A percentile compares a stretch with the other conserved stretches of the same genome.
phyloP scores from a whole-genome alignment of 345 rosid genomes.

The Hypericum androsaemum region DNA sequence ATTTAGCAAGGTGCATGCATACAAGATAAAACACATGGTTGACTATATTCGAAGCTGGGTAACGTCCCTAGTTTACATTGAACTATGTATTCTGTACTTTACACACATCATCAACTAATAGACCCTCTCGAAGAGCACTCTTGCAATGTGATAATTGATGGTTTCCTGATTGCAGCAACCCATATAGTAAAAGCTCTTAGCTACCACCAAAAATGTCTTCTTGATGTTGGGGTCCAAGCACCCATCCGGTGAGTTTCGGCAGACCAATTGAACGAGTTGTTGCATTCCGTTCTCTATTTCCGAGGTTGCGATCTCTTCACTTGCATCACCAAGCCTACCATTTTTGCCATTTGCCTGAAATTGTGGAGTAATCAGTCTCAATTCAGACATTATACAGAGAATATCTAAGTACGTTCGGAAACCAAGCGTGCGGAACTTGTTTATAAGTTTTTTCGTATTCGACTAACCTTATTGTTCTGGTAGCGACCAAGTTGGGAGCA shows the following conservation, averaged over 20 bases:
- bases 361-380: too few relatives aligned
- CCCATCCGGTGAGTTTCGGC: conserved; percentile 21
- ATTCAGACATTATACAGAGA: too few relatives aligned
- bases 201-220: conserved; percentile 47
- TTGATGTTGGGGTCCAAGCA: conserved; percentile 23
- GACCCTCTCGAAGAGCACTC: conserved; percentile 60
- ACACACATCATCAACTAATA: not conserved
- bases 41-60: too few relatives aligned
- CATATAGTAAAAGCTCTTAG: conserved; percentile 54
- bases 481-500: too few relatives aligned
- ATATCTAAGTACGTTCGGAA: too few relatives aligned
- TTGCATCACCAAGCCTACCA: conserved; percentile 1
- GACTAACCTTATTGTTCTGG: too few relatives aligned
- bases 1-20: too few relatives aligned
- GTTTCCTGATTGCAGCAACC: conserved; percentile 43
- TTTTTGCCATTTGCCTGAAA: conserved; percentile 22
- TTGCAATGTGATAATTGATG: conserved; percentile 46
- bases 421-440: too few relatives aligned
- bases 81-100: too few relatives aligned
- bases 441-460: too few relatives aligned
- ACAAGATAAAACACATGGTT: too few relatives aligned
- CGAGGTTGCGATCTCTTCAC: conserved; percentile 16
- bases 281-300: conserved; percentile 51
- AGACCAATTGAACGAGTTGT: conserved; percentile 45
- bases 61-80: too few relatives aligned